These are phyloP conservation scores for Colletotrichum eleusines DNA, from an alignment of 2,329 filamentous ascomycete genomes.

Conservation along the genomic window DNA sequence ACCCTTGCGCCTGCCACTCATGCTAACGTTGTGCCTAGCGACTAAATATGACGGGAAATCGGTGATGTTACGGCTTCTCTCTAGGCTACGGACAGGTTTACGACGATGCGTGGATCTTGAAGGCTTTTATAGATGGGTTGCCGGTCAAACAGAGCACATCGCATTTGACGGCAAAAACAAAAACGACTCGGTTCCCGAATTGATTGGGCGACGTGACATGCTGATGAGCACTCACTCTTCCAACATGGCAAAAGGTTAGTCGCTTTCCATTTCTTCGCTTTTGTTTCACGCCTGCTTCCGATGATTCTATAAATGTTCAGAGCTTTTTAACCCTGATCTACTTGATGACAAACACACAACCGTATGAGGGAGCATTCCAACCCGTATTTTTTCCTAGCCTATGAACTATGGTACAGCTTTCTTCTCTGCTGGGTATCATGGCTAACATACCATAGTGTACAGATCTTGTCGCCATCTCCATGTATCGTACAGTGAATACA, in stretches of 20 bases:
- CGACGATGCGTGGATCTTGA: slow-evolving; percentile 55
- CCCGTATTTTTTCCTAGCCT: slow-evolving; percentile 41
- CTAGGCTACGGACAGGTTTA: slow-evolving; percentile 59
- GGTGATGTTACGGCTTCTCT: slow-evolving; percentile 56
- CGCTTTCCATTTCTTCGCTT: slow-evolving; percentile 34
- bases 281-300: slow-evolving; percentile 48
- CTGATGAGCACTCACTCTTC: slow-evolving; percentile 29
- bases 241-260: slow-evolving; percentile 59
- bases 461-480: slow-evolving; percentile 12
- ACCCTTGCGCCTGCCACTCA: neutral
- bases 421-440: slow-evolving; percentile 49
- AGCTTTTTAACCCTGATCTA: slow-evolving; percentile 77
- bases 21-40: slow-evolving; percentile 60
- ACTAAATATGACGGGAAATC: slow-evolving; percentile 61
- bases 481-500: slow-evolving; percentile 36
- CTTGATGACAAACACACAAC: slow-evolving; percentile 70
- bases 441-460: slow-evolving; percentile 51
- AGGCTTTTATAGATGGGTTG: slow-evolving; percentile 63
- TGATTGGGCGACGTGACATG: slow-evolving; percentile 47
- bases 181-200: slow-evolving; percentile 14
- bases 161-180: slow-evolving; percentile 46
- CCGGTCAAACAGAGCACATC: slow-evolving; percentile 55
- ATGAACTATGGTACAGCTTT: slow-evolving; percentile 42
- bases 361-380: slow-evolving; percentile 63
- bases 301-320: slow-evolving; percentile 71